These are phyloP conservation scores for Eucalyptus shirleyi DNA, from an alignment of 345 rosid genomes.

Conservation along the genomic window DNA sequence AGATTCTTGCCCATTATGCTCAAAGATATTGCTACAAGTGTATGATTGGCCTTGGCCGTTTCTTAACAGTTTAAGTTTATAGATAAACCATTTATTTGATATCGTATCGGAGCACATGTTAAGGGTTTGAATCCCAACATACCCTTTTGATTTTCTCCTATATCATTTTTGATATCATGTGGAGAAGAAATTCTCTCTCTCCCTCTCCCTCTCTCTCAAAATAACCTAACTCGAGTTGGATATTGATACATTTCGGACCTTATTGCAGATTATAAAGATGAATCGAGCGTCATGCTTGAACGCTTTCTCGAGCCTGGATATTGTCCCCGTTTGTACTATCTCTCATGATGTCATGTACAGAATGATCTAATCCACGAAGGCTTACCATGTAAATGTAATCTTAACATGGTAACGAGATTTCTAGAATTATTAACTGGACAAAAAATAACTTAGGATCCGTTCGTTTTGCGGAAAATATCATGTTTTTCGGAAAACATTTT, in stretches of 20 bases:
- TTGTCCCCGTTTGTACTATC: background rate
- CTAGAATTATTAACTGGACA: background rate
- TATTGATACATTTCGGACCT: background rate
- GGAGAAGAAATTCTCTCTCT: background rate
- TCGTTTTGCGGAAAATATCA: accelerated
- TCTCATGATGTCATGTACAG: background rate
- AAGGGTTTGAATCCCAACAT: background rate
- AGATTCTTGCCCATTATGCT: background rate
- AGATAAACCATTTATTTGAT: background rate
- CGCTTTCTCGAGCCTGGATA: background rate
- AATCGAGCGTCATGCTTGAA: background rate
- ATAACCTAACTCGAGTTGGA: background rate
- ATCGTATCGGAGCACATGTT: background rate
- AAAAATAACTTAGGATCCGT: background rate
- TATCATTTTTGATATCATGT: background rate
- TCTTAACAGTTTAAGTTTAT: background rate
- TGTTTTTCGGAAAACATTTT: too few species aligned
- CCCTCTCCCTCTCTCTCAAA: background rate
- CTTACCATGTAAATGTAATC: background rate
- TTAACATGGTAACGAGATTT: background rate
- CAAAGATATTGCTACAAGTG: background rate
- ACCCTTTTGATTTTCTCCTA: background rate
- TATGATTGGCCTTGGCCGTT: background rate
- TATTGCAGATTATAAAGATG: background rate
- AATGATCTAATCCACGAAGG: background rate